phyloP scores from a whole-genome alignment of 441 rosid genomes.

The Gossypium trilobum region DNA sequence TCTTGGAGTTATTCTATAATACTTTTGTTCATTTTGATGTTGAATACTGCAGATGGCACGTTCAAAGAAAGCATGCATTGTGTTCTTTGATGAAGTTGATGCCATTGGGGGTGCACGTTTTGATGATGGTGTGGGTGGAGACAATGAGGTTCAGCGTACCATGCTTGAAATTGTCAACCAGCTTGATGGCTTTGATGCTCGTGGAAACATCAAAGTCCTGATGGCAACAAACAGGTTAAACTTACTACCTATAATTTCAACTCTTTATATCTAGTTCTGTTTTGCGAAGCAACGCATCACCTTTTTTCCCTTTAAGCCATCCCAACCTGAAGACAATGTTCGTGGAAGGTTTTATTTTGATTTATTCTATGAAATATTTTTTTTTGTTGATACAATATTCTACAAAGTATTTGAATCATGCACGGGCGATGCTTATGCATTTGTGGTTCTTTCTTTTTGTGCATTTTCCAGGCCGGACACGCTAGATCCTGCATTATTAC shows the following conservation, averaged over 20 bases:
- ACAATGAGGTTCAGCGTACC: constrained; percentile 91
- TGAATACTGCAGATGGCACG: constrained; percentile 67
- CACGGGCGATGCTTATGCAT: neutral
- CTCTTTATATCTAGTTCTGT: neutral
- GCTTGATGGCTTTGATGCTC: constrained; percentile 94
- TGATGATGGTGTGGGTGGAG: constrained; percentile 97
- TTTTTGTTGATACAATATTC: too few species aligned
- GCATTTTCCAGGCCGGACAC: constrained; percentile 65
- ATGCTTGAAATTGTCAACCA: constrained; percentile 98
- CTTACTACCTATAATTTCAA: neutral
- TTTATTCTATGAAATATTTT: too few species aligned
- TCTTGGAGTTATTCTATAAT: neutral
- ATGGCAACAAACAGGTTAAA: constrained; percentile 91
- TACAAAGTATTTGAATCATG: neutral
- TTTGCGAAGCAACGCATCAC: neutral
- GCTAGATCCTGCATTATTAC: constrained; percentile 77
- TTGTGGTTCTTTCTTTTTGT: neutral
- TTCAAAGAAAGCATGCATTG: constrained; percentile 93
- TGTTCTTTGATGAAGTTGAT: constrained; percentile 89
- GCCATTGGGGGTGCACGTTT: constrained; percentile 98
- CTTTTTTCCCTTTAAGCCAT: neutral
- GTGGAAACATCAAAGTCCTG: constrained; percentile 58
- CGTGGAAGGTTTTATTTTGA: neutral
- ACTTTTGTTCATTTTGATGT: neutral
- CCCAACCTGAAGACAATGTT: neutral